Evolutionary conservation across 768 basidiomycete species (phyloP).

Genomic region (Phylloporus arenicola): DNA sequence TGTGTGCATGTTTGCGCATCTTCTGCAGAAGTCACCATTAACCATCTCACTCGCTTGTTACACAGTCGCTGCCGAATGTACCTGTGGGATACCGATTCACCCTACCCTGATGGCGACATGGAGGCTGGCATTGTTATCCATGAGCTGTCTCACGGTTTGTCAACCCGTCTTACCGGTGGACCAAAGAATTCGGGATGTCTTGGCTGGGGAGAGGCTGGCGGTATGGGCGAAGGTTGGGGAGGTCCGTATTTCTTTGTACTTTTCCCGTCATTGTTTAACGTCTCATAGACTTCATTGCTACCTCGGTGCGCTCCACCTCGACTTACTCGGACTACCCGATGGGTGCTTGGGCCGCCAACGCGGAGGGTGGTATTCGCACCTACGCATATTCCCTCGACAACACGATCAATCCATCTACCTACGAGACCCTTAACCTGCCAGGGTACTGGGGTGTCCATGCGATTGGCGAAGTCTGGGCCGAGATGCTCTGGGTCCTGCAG

Average conservation of each 20-base stretch:
- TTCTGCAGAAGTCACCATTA: not conserved
- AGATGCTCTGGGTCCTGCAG: slow-evolving; percentile 79
- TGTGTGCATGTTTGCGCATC: slow-evolving; percentile 8
- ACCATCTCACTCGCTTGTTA: not conserved
- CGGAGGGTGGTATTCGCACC: slow-evolving; percentile 72
- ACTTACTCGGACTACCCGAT: slow-evolving; percentile 77
- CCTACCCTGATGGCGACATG: slow-evolving; percentile 91
- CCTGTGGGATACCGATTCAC: slow-evolving; percentile 86
- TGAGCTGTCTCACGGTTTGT: slow-evolving; percentile 83
- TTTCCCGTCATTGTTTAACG: not conserved
- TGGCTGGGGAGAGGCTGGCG: slow-evolving; percentile 93
- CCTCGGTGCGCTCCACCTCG: slow-evolving; percentile 71
- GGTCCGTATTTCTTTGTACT: slow-evolving; percentile 32
- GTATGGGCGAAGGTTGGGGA: slow-evolving; percentile 99
- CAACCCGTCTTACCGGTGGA: slow-evolving; percentile 92
- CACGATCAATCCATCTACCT: slow-evolving; percentile 81
- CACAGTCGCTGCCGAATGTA: slow-evolving; percentile 84
- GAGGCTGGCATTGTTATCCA: slow-evolving; percentile 97
- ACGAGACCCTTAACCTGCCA: slow-evolving; percentile 90
- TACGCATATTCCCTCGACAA: slow-evolving; percentile 79
- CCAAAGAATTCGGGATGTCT: slow-evolving; percentile 90
- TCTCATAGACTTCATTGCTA: slow-evolving; percentile 71
- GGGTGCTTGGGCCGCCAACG: slow-evolving; percentile 94
- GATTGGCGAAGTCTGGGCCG: slow-evolving; percentile 93
- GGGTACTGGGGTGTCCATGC: slow-evolving; percentile 94